Percentiles rank a stretch among this genome's conserved stretches.
phyloP scores from a whole-genome alignment of 2,329 filamentous ascomycete genomes.

The Cladophialophora carrionii region DNA sequence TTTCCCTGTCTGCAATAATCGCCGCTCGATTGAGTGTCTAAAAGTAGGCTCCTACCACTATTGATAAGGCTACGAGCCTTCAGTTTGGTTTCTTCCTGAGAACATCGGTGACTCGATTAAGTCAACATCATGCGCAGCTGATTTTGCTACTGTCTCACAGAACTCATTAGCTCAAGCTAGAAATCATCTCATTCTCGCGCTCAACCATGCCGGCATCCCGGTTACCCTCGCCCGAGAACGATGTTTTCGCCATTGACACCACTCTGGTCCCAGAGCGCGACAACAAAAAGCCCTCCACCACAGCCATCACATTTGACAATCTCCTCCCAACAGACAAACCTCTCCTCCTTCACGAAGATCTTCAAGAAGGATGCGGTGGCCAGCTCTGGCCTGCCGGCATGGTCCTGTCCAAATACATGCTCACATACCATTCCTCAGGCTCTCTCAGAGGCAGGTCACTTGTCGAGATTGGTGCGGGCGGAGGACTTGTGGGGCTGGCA shows the following conservation, averaged over 20 bases:
- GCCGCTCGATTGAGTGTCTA: not conserved
- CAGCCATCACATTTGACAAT: constrained; percentile 68
- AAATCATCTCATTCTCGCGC: not conserved
- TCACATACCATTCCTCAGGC: constrained; percentile 47
- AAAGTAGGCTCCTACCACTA: not conserved
- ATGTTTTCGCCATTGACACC: constrained; percentile 53
- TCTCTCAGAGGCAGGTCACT: constrained; percentile 52
- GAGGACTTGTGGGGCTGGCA: constrained; percentile 76
- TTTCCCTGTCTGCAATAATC: not conserved
- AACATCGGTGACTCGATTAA: not conserved
- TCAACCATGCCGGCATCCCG: constrained; percentile 31
- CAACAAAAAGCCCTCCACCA: constrained; percentile 58
- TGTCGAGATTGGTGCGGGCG: constrained; percentile 88
- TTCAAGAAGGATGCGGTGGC: constrained; percentile 85
- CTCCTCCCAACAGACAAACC: constrained; percentile 64
- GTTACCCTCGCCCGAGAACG: constrained; percentile 40
- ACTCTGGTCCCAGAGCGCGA: constrained; percentile 60
- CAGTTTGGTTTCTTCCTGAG: not conserved
- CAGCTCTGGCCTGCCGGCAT: constrained; percentile 94
- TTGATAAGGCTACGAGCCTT: not conserved
- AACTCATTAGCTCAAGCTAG: not conserved
- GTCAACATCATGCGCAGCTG: not conserved
- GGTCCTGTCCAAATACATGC: constrained; percentile 82
- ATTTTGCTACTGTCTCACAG: not conserved
- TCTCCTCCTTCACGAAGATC: constrained; percentile 80